Evolutionary conservation across 116 monocot species (phyloP).

Genomic region (Papilionanthe hybrid): DNA sequence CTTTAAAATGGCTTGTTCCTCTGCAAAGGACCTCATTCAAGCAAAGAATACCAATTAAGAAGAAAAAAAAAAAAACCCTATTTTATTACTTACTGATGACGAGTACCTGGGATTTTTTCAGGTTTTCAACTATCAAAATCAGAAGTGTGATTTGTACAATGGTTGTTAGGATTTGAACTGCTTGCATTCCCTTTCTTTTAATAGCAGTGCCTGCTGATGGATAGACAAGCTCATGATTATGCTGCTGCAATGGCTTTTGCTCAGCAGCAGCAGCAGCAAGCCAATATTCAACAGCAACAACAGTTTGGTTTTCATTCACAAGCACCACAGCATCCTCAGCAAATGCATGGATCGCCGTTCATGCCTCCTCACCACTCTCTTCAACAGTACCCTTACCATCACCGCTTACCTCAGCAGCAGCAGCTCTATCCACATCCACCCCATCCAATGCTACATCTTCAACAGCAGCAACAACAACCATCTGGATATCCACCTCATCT

Average conservation of each 20-base stretch:
- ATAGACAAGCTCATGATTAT: constrained; percentile 74
- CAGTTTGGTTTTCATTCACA: constrained; percentile 58
- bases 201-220: constrained; percentile 31
- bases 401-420: constrained; percentile 42
- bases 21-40: background rate
- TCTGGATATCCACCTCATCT: constrained; percentile 36
- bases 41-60: background rate
- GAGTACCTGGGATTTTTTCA: background rate
- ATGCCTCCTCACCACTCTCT: constrained; percentile 43
- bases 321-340: constrained; percentile 53
- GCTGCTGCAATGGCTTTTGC: constrained; percentile 79
- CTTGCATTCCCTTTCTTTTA: background rate
- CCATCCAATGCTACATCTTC: constrained; percentile 40
- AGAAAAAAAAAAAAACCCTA: background rate
- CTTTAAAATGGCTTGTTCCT: too few species aligned
- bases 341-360: constrained; percentile 42
- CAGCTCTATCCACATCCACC: constrained; percentile 35
- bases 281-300: constrained; percentile 34
- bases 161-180: constrained; percentile 1
- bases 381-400: constrained; percentile 63
- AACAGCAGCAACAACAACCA: constrained; percentile 44
- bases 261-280: constrained; percentile 56
- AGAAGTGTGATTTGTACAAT: background rate
- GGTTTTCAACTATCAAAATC: background rate
- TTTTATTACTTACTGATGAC: background rate